These are phyloP conservation scores for Aschersonia sp. DNA, from an alignment of 2,329 filamentous ascomycete genomes.

Conservation along the genomic window DNA sequence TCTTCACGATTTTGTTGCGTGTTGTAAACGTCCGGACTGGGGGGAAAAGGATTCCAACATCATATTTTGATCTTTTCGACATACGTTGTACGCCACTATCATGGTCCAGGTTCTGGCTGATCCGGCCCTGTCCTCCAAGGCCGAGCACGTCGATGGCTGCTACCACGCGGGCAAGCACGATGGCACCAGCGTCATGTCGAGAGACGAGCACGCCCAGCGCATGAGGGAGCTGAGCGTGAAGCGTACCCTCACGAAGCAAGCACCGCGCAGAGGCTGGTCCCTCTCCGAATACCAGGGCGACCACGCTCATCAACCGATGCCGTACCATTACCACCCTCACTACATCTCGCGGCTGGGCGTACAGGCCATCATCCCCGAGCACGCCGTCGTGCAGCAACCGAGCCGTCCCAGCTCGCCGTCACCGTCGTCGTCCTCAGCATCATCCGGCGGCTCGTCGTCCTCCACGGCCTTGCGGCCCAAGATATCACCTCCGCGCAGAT, in stretches of 20 bases:
- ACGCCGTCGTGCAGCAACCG: slow-evolving; percentile 9
- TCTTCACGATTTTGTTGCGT: no score
- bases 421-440: neutral
- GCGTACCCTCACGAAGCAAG: slow-evolving; percentile 17
- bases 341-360: slow-evolving; percentile 11
- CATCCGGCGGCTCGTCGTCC: slow-evolving; percentile 5
- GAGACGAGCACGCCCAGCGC: slow-evolving; percentile 26
- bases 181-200: slow-evolving; percentile 13
- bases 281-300: slow-evolving; percentile 28
- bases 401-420: slow-evolving; percentile 2
- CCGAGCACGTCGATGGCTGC: slow-evolving; percentile 8
- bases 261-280: slow-evolving; percentile 31
- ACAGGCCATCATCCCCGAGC: slow-evolving; percentile 20
- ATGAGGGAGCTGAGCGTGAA: slow-evolving; percentile 22
- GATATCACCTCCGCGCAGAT: slow-evolving; percentile 34
- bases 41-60: neutral
- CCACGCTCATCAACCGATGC: slow-evolving; percentile 7
- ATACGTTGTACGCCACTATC: neutral
- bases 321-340: slow-evolving; percentile 1
- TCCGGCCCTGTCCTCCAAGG: slow-evolving; percentile 11
- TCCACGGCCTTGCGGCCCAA: slow-evolving; percentile 17
- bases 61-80: neutral
- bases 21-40: no score
- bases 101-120: slow-evolving; percentile 19
- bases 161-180: slow-evolving; percentile 3